Base-by-base conservation (phyloP, 2,329 filamentous ascomycete genomes). In the Parastagonospora avenae region DNA sequence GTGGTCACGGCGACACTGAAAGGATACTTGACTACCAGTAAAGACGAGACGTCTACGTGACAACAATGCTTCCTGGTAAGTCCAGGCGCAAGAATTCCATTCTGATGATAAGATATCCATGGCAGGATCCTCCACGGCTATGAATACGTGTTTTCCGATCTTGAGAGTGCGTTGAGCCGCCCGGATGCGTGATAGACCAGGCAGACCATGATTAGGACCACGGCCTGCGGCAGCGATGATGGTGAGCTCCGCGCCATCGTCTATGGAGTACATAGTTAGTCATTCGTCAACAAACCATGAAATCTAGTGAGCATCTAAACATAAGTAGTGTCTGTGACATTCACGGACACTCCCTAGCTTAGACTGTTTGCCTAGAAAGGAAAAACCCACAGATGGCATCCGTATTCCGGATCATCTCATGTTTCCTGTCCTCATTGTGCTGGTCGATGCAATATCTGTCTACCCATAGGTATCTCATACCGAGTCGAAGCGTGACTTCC, bases 141-240 rank as follows among this genome's bases (percentile, higher is more conserved):
- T 10, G 27, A 46, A 39, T 7, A n/a, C 24, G 24, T 31, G 36
- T 11, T 32, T 31, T n/a, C 43, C 33, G 2, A 46, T 29, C 6
- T 4, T 30, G 8, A 46, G 11, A 12, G 27, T 30, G 4, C 27
- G n/a, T 8, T 12, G 12, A 9, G 12, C 8, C 9, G 31, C 27
- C 2, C 43, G 43, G 19, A 27, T 9, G 4, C 27, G 14, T 8
- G 43, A 46, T 2, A 46, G 8, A 7, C 46, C 45, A 4, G 50
- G 46, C 2, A 53, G 35, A 14, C 50, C 45, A 15, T 53, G 14
- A 10, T 12, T 10, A 12, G 50, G 12, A 12, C 28, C 35, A 28
- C 31, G 8, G 7, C 48, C 42, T 8, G 46, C 41, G 2, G 52
- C 46, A 12, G 55, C 55, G 12, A 58, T 46, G 10, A 58, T 53